Evolutionary conservation across 352 stramenopile genomes (phyloP).

Genomic region (Globisporangium nagaii): DNA sequence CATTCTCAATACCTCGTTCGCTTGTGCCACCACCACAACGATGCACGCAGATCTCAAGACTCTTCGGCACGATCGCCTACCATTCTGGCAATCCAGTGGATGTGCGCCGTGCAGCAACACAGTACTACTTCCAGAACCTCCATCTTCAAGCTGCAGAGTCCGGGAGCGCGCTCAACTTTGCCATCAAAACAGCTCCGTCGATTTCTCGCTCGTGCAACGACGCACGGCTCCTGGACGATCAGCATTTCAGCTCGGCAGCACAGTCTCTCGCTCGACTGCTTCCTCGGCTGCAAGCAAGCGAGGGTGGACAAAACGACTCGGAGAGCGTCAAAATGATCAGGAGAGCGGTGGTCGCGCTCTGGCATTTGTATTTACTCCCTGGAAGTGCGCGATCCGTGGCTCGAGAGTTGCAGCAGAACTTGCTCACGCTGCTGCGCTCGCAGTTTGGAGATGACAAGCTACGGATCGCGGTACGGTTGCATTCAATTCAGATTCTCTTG

Average conservation of each 20-base stretch:
- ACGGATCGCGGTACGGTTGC: slow-evolving; percentile 13
- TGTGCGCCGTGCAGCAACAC: neutral
- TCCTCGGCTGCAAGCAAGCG: neutral
- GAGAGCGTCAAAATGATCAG: neutral
- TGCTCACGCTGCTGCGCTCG: slow-evolving; percentile 10
- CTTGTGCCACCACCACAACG: neutral
- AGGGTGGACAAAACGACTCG: neutral
- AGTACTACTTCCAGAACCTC: neutral
- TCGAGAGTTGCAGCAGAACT: neutral
- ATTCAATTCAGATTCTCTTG: neutral
- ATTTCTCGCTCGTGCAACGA: slow-evolving; percentile 1
- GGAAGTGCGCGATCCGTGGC: neutral
- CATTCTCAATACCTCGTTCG: neutral
- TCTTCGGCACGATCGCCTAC: neutral
- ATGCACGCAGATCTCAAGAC: neutral
- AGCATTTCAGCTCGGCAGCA: neutral
- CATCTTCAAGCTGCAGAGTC: neutral
- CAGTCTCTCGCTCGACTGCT: neutral
- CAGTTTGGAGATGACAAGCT: slow-evolving; percentile 11
- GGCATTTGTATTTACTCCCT: neutral
- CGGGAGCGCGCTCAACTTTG: neutral
- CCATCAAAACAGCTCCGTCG: neutral
- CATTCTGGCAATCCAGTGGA: neutral
- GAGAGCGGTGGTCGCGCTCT: neutral
- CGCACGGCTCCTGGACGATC: neutral